These are phyloP conservation scores for Blepharisma stoltei DNA, from an alignment of 73 alveolate genomes.

Conservation along the genomic window DNA sequence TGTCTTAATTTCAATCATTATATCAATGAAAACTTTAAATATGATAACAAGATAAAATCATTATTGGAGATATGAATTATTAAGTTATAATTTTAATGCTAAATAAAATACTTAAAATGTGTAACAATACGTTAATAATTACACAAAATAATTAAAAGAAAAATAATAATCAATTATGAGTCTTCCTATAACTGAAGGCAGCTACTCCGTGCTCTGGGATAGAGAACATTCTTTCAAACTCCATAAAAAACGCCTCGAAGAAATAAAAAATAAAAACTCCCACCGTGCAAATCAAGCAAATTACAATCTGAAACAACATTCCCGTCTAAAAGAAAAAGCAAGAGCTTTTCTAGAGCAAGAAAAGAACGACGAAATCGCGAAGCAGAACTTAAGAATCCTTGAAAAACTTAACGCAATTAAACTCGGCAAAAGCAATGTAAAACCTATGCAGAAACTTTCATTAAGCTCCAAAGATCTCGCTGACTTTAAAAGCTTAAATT, in stretches of 20 bases:
- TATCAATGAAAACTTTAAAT: too few species aligned
- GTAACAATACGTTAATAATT: too few species aligned
- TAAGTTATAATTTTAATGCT: too few species aligned
- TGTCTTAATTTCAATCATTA: too few species aligned
- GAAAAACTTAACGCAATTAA: neutral
- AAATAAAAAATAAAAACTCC: neutral
- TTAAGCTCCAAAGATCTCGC: neutral
- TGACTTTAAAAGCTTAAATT: neutral
- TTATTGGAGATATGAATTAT: too few species aligned
- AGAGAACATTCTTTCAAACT: constrained; percentile 1
- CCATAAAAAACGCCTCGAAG: neutral
- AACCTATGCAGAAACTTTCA: too few species aligned
- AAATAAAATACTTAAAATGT: too few species aligned
- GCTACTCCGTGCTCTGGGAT: neutral
- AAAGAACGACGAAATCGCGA: neutral
- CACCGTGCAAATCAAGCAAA: neutral
- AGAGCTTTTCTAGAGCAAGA: constrained; percentile 4
- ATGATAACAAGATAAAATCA: too few species aligned
- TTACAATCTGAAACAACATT: too few species aligned
- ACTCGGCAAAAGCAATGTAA: neutral
- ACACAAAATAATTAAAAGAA: too few species aligned
- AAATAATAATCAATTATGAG: too few species aligned
- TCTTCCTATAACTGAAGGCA: too few species aligned
- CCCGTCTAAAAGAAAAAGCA: neutral
- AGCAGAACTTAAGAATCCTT: neutral